Evolutionary conservation across 2,329 filamentous ascomycete genomes (phyloP).

Genomic region (Aspergillus vadensis): DNA sequence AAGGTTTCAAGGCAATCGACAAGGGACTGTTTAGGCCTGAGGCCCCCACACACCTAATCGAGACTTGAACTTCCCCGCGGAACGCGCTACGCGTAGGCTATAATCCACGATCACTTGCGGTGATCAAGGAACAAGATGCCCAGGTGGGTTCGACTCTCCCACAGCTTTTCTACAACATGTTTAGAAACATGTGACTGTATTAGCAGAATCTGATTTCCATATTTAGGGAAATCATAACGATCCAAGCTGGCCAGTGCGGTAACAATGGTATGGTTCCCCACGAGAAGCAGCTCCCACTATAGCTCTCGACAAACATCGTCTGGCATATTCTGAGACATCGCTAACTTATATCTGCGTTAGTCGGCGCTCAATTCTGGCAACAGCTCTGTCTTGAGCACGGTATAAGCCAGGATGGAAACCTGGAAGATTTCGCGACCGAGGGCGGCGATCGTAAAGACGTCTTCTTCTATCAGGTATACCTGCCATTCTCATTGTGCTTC

Average conservation of each 20-base stretch:
- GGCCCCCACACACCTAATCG: conserved; percentile 23
- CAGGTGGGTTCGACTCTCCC: conserved; percentile 32
- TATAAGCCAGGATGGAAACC: conserved; percentile 94
- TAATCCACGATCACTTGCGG: conserved; percentile 30
- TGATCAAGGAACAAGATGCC: conserved; percentile 40
- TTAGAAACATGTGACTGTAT: background rate
- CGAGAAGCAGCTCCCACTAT: conserved; percentile 36
- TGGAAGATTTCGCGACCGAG: conserved; percentile 96
- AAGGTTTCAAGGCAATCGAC: background rate
- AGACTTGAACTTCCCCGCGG: conserved; percentile 33
- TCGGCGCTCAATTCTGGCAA: conserved; percentile 98
- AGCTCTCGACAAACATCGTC: conserved; percentile 11
- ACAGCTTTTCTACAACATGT: background rate
- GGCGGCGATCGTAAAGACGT: conserved; percentile 98
- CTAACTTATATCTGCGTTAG: conserved; percentile 53
- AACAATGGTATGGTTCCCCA: conserved; percentile 77
- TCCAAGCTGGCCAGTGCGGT: conserved; percentile 98
- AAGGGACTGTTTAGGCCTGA: conserved; percentile 23
- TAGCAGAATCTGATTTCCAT: conserved; percentile 11
- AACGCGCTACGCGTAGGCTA: conserved; percentile 39
- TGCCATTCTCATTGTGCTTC: background rate
- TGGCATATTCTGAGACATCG: conserved; percentile 5
- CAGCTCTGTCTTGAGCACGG: conserved; percentile 97
- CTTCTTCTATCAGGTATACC: conserved; percentile 83
- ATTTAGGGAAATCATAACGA: conserved; percentile 93